These are phyloP conservation scores for Thielaviopsis ethacetica DNA, from an alignment of 2,329 filamentous ascomycete genomes.

Conservation along the genomic window DNA sequence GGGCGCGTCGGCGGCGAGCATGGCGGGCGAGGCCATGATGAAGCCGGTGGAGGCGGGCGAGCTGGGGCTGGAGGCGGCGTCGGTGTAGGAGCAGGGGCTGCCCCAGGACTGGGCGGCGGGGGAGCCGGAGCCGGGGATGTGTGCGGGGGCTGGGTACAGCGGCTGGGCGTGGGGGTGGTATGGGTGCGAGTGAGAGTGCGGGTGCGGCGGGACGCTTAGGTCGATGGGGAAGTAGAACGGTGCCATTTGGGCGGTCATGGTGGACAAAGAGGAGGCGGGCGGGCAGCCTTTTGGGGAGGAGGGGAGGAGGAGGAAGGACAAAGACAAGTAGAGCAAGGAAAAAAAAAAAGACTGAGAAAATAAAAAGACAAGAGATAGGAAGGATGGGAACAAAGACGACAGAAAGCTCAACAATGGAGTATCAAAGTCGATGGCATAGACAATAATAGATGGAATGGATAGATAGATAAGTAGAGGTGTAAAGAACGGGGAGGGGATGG, in stretches of 20 bases:
- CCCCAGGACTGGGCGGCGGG: neutral
- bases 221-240: neutral
- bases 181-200: neutral
- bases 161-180: neutral
- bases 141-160: no score
- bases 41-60: neutral
- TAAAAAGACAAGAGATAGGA: neutral
- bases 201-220: neutral
- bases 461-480: no score
- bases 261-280: neutral
- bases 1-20: neutral
- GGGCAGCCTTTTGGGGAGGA: neutral
- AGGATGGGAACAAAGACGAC: neutral
- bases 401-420: neutral
- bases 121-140: neutral
- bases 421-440: no score
- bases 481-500: no score
- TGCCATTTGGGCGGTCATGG: neutral
- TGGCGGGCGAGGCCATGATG: neutral
- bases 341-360: neutral
- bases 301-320: no score
- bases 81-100: neutral
- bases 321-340: neutral
- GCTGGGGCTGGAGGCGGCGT: slow-evolving; percentile 3
- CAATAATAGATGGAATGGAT: no score